These are phyloP conservation scores for Claviceps maximensis DNA, from an alignment of 2,329 filamentous ascomycete species.

Conservation along the genomic window DNA sequence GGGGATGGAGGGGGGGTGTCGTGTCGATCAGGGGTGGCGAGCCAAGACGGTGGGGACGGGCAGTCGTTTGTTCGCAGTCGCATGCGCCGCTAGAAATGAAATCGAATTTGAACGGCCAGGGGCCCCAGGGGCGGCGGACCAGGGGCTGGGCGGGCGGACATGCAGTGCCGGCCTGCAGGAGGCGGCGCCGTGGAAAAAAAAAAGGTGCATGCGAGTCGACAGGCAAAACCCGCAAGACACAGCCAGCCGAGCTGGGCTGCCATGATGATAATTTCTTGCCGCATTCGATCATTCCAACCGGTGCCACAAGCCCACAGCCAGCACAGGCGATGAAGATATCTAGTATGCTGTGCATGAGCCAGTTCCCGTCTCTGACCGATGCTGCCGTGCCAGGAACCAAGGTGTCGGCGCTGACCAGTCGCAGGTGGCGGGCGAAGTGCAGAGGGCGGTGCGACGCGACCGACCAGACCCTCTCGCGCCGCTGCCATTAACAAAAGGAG, in stretches of 20 bases:
- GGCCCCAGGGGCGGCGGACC: no score
- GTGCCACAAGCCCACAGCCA: neutral
- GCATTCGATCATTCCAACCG: neutral
- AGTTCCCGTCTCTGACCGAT: neutral
- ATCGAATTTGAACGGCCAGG: neutral
- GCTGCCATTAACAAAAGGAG: no score
- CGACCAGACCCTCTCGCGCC: neutral
- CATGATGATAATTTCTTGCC: neutral
- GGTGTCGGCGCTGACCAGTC: neutral
- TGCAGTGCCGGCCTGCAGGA: no score
- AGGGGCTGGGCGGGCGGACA: no score
- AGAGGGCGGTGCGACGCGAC: neutral
- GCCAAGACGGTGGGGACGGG: neutral
- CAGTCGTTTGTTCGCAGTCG: neutral
- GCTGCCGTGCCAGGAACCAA: slow-evolving; percentile 1
- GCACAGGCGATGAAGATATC: neutral
- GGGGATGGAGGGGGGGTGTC: neutral
- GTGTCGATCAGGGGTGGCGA: neutral
- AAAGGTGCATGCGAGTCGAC: no score
- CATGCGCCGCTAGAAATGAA: neutral
- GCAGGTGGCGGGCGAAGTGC: neutral
- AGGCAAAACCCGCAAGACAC: no score
- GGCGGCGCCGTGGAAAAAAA: no score
- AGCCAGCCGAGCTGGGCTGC: neutral
- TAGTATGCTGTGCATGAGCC: neutral